phyloP scores from a whole-genome alignment of 306 rosid genomes.

The Casuarina equisetifolia region DNA sequence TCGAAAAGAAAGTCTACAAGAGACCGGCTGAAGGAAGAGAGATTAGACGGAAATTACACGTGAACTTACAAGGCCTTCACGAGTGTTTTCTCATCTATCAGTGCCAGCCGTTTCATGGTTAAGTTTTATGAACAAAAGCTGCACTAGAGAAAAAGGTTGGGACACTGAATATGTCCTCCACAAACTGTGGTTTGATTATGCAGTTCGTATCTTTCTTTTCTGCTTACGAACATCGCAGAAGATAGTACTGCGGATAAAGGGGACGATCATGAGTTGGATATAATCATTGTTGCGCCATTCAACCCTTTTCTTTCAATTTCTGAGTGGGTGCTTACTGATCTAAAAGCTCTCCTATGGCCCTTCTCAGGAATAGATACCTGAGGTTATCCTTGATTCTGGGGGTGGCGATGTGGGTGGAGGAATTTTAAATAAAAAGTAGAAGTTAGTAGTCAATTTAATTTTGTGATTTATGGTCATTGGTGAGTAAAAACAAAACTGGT shows the following conservation, averaged over 20 bases:
- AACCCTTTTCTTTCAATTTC: constrained; percentile 20
- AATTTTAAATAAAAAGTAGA: not conserved
- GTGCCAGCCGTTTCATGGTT: too few relatives aligned
- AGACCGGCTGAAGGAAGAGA: too few relatives aligned
- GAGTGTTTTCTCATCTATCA: too few relatives aligned
- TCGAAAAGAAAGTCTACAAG: too few relatives aligned
- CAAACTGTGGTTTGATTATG: not conserved
- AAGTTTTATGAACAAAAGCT: too few relatives aligned
- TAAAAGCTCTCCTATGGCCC: constrained; percentile 6
- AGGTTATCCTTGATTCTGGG: constrained; percentile 50
- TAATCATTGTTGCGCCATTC: constrained; percentile 37
- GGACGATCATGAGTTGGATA: constrained; percentile 22
- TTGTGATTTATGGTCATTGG: too few relatives aligned
- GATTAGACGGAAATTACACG: too few relatives aligned
- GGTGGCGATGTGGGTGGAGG: constrained; percentile 21
- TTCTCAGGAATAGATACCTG: constrained; percentile 21
- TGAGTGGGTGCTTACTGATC: constrained; percentile 30
- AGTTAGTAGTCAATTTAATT: not conserved
- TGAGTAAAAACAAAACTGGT: too few relatives aligned
- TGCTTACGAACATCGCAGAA: not conserved
- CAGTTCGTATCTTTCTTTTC: not conserved
- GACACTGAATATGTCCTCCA: not conserved
- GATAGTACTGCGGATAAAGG: constrained; percentile 17
- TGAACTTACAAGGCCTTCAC: too few relatives aligned
- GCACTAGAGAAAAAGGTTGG: too few relatives aligned